Percentiles rank a stretch among this genome's conserved stretches.
Evolutionary conservation across 805 yeast genomes (phyloP).

Genomic region (Wickerhamiella musiphila): DNA sequence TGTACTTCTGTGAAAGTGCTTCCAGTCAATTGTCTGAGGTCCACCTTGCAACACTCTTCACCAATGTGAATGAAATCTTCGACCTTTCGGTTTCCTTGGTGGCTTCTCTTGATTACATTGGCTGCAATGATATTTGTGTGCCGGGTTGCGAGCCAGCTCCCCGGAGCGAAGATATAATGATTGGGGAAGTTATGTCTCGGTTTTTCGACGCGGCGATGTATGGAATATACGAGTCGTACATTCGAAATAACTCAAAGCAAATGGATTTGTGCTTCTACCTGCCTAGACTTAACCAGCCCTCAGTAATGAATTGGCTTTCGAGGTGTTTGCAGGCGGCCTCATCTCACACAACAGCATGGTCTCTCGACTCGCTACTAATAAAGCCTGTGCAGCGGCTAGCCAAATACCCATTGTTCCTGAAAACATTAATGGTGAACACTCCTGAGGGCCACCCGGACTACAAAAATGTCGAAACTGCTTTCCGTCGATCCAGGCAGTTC

Average conservation of each 20-base stretch:
- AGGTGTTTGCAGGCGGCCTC: slow-evolving; percentile 18
- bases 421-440: slow-evolving; percentile 19
- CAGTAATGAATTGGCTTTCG: slow-evolving; percentile 19
- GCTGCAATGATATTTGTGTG: too few relatives aligned
- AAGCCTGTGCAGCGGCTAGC: slow-evolving; percentile 31
- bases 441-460: slow-evolving; percentile 31
- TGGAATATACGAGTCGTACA: slow-evolving; percentile 20
- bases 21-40: slow-evolving; percentile 15
- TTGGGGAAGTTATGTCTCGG: slow-evolving; percentile 20
- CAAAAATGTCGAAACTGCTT: slow-evolving; percentile 16
- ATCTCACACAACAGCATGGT: slow-evolving; percentile 23
- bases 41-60: slow-evolving; percentile 17
- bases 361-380: slow-evolving; percentile 25
- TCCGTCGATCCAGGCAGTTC: slow-evolving; percentile 7
- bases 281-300: background rate
- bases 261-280: slow-evolving; percentile 10
- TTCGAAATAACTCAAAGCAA: slow-evolving; percentile 18
- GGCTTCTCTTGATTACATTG: slow-evolving; percentile 15
- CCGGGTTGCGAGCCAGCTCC: too few relatives aligned
- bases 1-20: slow-evolving; percentile 17
- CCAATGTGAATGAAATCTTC: slow-evolving; percentile 21
- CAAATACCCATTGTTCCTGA: slow-evolving; percentile 26
- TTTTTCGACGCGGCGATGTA: slow-evolving; percentile 19
- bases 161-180: slow-evolving; percentile 16
- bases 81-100: slow-evolving; percentile 19